These are phyloP conservation scores for thale cress (Arabidopsis thaliana) DNA, from an alignment of 345 rosid species.

Conservation along the genomic window TAIR10.1 NC_003070.9:26407001-26407500, in stretches of 20 bases:
- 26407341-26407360: conserved; percentile 76
- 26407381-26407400: conserved; percentile 19
- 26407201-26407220: conserved; percentile 20
- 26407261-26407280: conserved; percentile 59
- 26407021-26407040: conserved; percentile 43
- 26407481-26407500: neutral
- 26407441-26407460: neutral
- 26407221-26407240: conserved; percentile 21
- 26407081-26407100: conserved; percentile 28
- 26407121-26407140: conserved; percentile 24
- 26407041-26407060: conserved; percentile 69
- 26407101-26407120: conserved; percentile 21
- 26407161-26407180: conserved; percentile 33
- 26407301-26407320: conserved; percentile 51
- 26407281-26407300: conserved; percentile 21
- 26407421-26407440: neutral
- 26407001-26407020: conserved; percentile 54
- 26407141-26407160: conserved; percentile 35
- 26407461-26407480: neutral
- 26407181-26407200: conserved; percentile 36
- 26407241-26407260: conserved; percentile 46
- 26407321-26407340: conserved; percentile 72
- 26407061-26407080: conserved; percentile 66
- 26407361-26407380: conserved; percentile 45
- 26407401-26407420: neutral